Evolutionary conservation across 768 basidiomycete species (phyloP).

Genomic region (Tubosaeta sp.): DNA sequence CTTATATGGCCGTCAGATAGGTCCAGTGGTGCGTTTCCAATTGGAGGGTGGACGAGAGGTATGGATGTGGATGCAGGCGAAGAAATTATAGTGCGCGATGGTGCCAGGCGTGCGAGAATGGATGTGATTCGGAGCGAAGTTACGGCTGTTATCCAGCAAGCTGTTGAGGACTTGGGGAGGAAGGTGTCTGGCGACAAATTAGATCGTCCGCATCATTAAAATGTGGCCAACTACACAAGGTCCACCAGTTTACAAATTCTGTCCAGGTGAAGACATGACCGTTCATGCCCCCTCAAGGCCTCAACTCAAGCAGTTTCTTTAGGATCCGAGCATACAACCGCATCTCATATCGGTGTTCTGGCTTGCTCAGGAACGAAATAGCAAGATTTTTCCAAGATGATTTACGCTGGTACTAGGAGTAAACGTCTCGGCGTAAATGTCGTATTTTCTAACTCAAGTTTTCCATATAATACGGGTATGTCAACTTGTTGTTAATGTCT

Average conservation of each 20-base stretch:
- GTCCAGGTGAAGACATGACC: not conserved
- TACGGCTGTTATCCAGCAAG: conserved; percentile 48
- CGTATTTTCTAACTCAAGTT: too few relatives aligned
- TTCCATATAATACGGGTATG: too few relatives aligned
- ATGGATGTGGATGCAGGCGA: conserved; percentile 5
- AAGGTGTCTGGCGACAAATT: conserved; percentile 42
- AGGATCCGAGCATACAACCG: too few relatives aligned
- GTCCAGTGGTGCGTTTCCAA: not conserved
- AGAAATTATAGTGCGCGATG: conserved; percentile 2
- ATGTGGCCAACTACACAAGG: too few relatives aligned
- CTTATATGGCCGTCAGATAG: not conserved
- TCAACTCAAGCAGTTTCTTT: not conserved
- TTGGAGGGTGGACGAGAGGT: conserved; percentile 13
- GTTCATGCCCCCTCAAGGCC: not conserved
- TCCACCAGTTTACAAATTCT: not conserved
- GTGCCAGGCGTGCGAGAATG: conserved; percentile 25
- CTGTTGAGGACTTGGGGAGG: conserved; percentile 52
- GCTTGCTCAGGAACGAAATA: too few relatives aligned
- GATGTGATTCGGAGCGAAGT: conserved; percentile 47
- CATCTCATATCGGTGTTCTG: too few relatives aligned
- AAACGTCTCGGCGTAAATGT: too few relatives aligned
- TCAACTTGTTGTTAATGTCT: too few relatives aligned
- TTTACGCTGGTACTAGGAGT: too few relatives aligned
- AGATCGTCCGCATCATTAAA: not conserved
- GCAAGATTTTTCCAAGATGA: not conserved